A percentile compares a stretch with the other conserved stretches of the same genome.
Conservation (phyloP, 306 rosid genomes). For the Medicago arabica region DNA sequence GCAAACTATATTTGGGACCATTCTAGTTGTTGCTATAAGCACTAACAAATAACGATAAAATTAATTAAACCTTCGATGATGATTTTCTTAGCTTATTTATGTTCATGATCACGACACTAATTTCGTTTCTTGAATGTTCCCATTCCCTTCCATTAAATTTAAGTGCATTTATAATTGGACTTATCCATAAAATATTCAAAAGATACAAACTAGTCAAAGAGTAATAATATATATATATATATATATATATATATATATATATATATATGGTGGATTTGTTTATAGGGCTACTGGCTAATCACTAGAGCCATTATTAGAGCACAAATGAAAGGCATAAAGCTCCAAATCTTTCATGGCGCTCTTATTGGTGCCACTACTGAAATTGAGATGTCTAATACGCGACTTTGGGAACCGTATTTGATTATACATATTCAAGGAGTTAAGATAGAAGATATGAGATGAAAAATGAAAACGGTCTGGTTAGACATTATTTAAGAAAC, state of each 20-base stretch:
- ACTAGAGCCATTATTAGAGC: constrained; percentile 31
- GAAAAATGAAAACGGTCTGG: no score
- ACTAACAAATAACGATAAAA: constrained; percentile 47
- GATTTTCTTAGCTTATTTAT: constrained; percentile 31
- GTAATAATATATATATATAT: no score
- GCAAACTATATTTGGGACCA: constrained; percentile 50
- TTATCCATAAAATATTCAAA: neutral
- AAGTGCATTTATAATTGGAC: constrained; percentile 19
- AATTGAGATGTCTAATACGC: neutral
- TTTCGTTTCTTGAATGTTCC: constrained; percentile 54
- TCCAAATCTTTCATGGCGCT: constrained; percentile 21
- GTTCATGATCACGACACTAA: constrained; percentile 41
- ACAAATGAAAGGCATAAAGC: constrained; percentile 42
- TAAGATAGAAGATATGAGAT: no score
- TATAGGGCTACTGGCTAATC: neutral
- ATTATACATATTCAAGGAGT: no score
- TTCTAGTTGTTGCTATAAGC: constrained; percentile 60
- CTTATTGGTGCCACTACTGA: constrained; percentile 32
- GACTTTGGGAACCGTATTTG: neutral
- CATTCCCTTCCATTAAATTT: neutral
- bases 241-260: no score
- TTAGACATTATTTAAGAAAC: no score
- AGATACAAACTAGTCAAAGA: neutral
- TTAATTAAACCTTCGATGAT: constrained; percentile 31
- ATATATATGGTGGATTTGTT: constrained; percentile 18